Evolutionary conservation across 495 filamentous ascomycete species (phyloP), one percentile per base, ranked within the genome.

Genomic region (Penicillium cosmopolitanum): DNA sequence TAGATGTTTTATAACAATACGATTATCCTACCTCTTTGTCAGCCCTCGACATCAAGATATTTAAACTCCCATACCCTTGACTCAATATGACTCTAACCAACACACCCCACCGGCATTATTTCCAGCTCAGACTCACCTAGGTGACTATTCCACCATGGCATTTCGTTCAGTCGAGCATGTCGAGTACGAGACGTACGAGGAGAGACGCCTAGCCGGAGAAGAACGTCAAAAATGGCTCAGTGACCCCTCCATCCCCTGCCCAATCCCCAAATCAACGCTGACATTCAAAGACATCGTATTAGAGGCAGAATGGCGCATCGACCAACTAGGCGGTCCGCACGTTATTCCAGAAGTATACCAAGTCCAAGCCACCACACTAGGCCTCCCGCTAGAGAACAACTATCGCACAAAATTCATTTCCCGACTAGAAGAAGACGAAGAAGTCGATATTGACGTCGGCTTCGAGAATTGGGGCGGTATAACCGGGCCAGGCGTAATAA

Each of bases 391-490:
- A 0, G 21, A 28, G 4, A 10, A 11, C 6, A 19, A 25, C 3
- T 48, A 48, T 13, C 18, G 21, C 6, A 48, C 46, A 48, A 12
- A 28, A 1, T 48, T 9, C 23, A 48, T 48, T 15, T 48, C 46
- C 11, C 3, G 21, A 13, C 21, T 48, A 8, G 46, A 48, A 48
- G 42, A 44, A 44, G 16, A 44, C 23, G 19, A 23, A 8, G 46
- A 28, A 0, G 8, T 31, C 6, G 46, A 48, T 2, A 28, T 48
- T 1, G 19, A 48, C 21, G 21, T 48, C 19, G 46, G 46, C 9
- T 48, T 48, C 46, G 46, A 48, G 11, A 48, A 48, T n/a, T 48
- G 46, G 46, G 18, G 46, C 7, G 46, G 23, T 15, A 28, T 28
- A 11, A 28, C 15, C 1, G 46, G 46, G 3, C 46, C 46, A 12